Base-by-base conservation (phyloP, 768 basidiomycete species). In the Tephrocybe sp. region DNA sequence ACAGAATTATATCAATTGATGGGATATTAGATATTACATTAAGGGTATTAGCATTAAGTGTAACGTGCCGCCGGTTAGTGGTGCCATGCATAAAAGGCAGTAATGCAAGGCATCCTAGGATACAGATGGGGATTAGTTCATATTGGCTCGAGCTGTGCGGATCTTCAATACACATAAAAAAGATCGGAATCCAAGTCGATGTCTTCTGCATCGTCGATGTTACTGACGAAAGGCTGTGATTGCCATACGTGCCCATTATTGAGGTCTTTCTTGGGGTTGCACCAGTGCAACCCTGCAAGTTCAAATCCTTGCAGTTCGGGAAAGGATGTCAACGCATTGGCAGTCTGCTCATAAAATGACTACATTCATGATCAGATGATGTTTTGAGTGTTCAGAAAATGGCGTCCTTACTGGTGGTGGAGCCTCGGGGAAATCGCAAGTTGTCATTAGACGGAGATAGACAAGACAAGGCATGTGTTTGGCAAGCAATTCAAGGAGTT, bases 241-340 rank as follows among this genome's bases (percentile, higher is more conserved):
- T 77, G 76, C 82, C 82, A 83, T 5, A 75, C 67, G 24, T 71
- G 70, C 52, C 71, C 75, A 31, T 70, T 62, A 25, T 75, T 69
- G 41, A 71, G 62, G 45, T 68, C 61, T 55, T 73, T 72, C 39
- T 66, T 71, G n/a, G 75, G 73, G 4, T 80, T 82, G 41, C 77
- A 74, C 86, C 87, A 90, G 55, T 84, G 84, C 68, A 89, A 80
- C 27, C 88, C 88, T 40, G 78, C 83, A 23, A 90, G 77, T 61
- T 89, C 88, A 59, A 88, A 88, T 39, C 79, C 77, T 53, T 76
- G 69, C 29, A 90, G 75, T 47, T 78, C 67, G n/a, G 78, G 68
- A 53, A 90, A 76, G 7, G 75, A 74, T n/a, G 75, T 70, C 52
- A 91, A 72, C 5, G 73, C 69, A 41, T 68, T 66, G 45, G 84